Conservation (phyloP, 257 asterid species). For the Henckelia pumila region DNA sequence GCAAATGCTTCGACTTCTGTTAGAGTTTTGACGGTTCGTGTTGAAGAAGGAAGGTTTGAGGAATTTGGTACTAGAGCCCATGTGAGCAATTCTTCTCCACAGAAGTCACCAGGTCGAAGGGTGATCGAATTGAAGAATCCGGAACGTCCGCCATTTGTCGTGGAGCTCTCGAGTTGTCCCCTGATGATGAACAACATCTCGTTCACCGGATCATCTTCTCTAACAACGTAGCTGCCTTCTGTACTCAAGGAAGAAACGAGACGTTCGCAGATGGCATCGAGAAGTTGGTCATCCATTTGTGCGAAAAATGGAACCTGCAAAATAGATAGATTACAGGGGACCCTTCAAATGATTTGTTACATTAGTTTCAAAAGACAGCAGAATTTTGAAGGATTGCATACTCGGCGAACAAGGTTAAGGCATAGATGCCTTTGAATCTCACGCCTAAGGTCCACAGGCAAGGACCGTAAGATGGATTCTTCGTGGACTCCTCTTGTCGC, state of each 20-base stretch:
- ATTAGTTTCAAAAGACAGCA: not conserved
- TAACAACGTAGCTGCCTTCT: slow-evolving; percentile 55
- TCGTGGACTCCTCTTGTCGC: slow-evolving; percentile 95
- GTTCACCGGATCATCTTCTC: slow-evolving; percentile 85
- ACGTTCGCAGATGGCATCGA: slow-evolving; percentile 88
- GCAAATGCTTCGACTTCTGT: slow-evolving; percentile 92
- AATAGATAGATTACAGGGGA: not conserved
- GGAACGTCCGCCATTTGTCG: slow-evolving; percentile 81
- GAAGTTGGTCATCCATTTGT: slow-evolving; percentile 88
- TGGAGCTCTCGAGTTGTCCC: slow-evolving; percentile 86
- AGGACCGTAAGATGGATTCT: slow-evolving; percentile 65
- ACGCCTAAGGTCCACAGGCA: slow-evolving; percentile 87
- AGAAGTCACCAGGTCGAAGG: slow-evolving; percentile 80
- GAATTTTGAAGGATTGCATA: slow-evolving; percentile 33
- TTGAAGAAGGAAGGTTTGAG: slow-evolving; percentile 76
- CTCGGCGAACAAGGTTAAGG: slow-evolving; percentile 94
- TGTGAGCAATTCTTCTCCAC: slow-evolving; percentile 89
- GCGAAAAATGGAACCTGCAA: slow-evolving; percentile 85
- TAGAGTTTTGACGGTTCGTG: slow-evolving; percentile 68
- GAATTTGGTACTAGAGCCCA: slow-evolving; percentile 91
- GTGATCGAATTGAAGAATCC: slow-evolving; percentile 88
- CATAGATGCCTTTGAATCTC: slow-evolving; percentile 92
- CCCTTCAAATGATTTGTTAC: not conserved
- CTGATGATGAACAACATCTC: slow-evolving; percentile 89
- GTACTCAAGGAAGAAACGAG: slow-evolving; percentile 74